These are phyloP conservation scores for Candida quercuum DNA, from an alignment of 805 yeast species.

Conservation along the genomic window DNA sequence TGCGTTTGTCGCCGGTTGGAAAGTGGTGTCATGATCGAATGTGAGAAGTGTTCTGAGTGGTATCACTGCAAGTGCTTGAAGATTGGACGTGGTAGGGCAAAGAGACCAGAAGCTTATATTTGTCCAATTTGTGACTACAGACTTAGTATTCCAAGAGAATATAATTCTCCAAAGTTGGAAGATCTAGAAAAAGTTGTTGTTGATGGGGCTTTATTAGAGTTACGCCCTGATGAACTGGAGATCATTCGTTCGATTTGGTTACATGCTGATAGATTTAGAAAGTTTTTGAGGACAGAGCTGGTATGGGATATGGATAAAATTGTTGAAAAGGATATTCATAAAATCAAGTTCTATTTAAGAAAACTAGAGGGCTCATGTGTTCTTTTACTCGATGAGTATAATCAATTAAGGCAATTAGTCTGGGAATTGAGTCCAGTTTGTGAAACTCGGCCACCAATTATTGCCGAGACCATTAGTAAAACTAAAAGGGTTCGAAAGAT, in stretches of 20 bases:
- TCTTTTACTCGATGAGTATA: constrained; percentile 28
- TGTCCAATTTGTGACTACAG: constrained; percentile 52
- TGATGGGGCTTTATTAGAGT: constrained; percentile 23
- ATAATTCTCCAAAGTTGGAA: constrained; percentile 28
- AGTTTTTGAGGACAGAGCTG: constrained; percentile 15
- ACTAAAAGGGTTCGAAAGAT: constrained; percentile 8
- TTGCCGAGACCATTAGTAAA: constrained; percentile 16
- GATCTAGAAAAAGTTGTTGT: constrained; percentile 25
- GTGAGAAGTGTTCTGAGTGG: constrained; percentile 71
- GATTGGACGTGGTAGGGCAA: constrained; percentile 27
- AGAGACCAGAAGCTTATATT: constrained; percentile 32
- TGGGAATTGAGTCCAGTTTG: constrained; percentile 24
- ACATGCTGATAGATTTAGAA: constrained; percentile 17
- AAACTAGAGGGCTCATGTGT: constrained; percentile 43
- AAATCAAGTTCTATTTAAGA: constrained; percentile 38
- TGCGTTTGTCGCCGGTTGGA: constrained; percentile 63
- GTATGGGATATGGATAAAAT: constrained; percentile 16
- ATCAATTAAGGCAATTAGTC: constrained; percentile 21
- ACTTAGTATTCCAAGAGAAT: constrained; percentile 26
- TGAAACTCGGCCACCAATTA: constrained; percentile 22
- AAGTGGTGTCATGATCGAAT: constrained; percentile 60
- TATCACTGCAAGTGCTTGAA: constrained; percentile 58
- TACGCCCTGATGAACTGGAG: constrained; percentile 31
- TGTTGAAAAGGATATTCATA: constrained; percentile 19
- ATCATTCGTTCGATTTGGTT: constrained; percentile 13